A percentile compares a stretch with the other conserved stretches of the same genome.
These are phyloP conservation scores for Globisporangium paddicum DNA, from an alignment of 352 stramenopile species.

Conservation along the genomic window DNA sequence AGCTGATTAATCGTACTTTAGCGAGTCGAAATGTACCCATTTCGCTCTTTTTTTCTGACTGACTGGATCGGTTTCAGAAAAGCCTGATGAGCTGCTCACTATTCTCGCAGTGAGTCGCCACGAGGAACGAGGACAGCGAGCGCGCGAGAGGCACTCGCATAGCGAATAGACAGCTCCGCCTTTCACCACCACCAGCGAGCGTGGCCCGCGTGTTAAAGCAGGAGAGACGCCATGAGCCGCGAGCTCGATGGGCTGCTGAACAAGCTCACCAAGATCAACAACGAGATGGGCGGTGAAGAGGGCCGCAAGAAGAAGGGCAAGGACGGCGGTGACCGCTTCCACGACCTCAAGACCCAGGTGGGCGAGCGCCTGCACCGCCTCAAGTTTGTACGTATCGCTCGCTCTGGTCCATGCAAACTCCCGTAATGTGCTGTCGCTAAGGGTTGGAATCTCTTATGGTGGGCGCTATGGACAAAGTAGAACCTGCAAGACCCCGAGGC, in stretches of 20 bases:
- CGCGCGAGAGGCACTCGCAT: not conserved
- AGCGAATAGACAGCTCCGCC: no score
- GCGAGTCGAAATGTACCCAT: no score
- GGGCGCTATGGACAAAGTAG: slow-evolving; percentile 14
- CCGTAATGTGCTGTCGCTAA: no score
- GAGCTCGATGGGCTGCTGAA: slow-evolving; percentile 74
- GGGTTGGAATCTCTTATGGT: no score
- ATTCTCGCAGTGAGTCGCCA: not conserved
- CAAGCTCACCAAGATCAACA: slow-evolving; percentile 73
- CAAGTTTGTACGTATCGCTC: slow-evolving; percentile 48
- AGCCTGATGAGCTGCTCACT: not conserved
- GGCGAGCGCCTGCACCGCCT: slow-evolving; percentile 70
- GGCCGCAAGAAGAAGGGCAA: slow-evolving; percentile 63
- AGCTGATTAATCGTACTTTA: no score
- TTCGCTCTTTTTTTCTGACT: no score
- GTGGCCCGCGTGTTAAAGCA: not conserved
- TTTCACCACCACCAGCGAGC: not conserved
- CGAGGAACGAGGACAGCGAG: not conserved
- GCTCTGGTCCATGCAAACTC: no score
- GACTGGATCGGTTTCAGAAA: no score
- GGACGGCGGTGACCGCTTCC: slow-evolving; percentile 65
- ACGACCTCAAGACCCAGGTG: slow-evolving; percentile 79
- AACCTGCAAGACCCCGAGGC: slow-evolving; percentile 72
- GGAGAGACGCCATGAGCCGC: slow-evolving; percentile 39
- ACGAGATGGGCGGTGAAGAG: slow-evolving; percentile 74